Base-by-base conservation (phyloP, 305 asterid species). In the Fraxinus latifolia region DNA sequence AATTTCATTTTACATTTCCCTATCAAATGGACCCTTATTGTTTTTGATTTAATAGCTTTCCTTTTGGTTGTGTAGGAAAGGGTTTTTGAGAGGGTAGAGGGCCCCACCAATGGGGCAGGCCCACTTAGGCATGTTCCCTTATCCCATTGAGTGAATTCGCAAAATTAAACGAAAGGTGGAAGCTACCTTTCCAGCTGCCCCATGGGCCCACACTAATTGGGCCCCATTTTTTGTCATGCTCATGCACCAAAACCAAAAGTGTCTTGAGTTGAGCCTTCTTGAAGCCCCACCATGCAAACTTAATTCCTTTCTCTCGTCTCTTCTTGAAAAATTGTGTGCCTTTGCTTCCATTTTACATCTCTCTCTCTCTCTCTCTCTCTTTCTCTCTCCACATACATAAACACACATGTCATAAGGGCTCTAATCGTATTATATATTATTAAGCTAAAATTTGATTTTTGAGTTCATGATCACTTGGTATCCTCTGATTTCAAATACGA, bases 301-400 rank as follows among this genome's bases (percentile, higher is more conserved):
- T 73, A 81, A 47, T 65, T n/a, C 36, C 7, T 27, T 50, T 73
- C 17, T 82, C 85, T 39, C 11, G 12, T 67, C 79, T 76, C 58
- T 74, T 82, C 83, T 83, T 83, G 0, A 81, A 58, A 36, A 7
- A 55, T 74, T 77, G 75, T 79, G 80, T 83, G 79, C 84, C 89
- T 88, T 88, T 88, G 91, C 91, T 83, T 88, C 85, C 82, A 83
- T 85, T 85, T 86, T 81, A 88, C 91, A 81, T 36, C 86, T 83
- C 83, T 76, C 84, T 39, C 77, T 80, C 82, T 67, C 76, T 70
- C 80, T 67, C 47, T 42, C 67, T 71, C 47, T 55, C 60, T n/a
- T 14, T 83, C 76, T 74, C 77, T 79, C 17, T 47, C 67, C 60
- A 33, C 37, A 79, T 27, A 68, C 19, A 25, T 53, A 44, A 23